These are phyloP conservation scores for Yamadazyma philogaea DNA, from an alignment of 805 yeast species.

Conservation along the genomic window DNA sequence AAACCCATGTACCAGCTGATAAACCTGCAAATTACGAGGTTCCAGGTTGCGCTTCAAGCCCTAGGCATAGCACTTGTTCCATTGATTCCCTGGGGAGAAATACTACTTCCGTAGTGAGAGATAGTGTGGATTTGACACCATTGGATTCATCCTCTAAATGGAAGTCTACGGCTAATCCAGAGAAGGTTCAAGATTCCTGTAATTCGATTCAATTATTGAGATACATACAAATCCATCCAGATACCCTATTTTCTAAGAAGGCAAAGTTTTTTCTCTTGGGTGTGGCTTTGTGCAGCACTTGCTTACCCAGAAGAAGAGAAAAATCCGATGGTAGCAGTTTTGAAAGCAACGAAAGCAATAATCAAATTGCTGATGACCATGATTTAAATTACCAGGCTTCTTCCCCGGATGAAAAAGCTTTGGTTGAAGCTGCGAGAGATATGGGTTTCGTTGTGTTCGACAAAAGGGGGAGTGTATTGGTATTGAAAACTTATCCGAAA, in stretches of 20 bases:
- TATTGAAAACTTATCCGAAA: conserved; percentile 75
- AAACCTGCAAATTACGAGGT: neutral
- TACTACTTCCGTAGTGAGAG: conserved; percentile 32
- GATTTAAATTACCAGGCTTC: conserved; percentile 83
- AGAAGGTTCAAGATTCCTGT: conserved; percentile 39
- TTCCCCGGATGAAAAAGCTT: conserved; percentile 94
- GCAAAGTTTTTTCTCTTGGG: conserved; percentile 78
- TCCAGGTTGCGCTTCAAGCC: neutral
- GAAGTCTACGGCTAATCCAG: conserved; percentile 50
- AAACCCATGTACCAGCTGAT: too few species aligned
- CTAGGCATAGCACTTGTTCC: neutral
- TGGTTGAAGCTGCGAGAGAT: conserved; percentile 92
- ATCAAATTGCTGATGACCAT: conserved; percentile 13
- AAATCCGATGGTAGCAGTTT: neutral
- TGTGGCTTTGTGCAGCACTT: conserved; percentile 85
- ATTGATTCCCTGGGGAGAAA: conserved; percentile 13
- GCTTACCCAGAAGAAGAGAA: conserved; percentile 62
- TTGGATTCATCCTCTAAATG: conserved; percentile 32
- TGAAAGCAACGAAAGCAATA: neutral
- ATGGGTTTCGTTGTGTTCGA: conserved; percentile 85
- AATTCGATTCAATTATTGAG: conserved; percentile 61
- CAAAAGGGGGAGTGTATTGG: conserved; percentile 55
- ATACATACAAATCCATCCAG: conserved; percentile 71
- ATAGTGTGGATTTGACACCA: conserved; percentile 29
- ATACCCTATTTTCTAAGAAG: conserved; percentile 61